Conservation (phyloP, 2,329 filamentous ascomycete genomes). For the Neospermospora avenae region DNA sequence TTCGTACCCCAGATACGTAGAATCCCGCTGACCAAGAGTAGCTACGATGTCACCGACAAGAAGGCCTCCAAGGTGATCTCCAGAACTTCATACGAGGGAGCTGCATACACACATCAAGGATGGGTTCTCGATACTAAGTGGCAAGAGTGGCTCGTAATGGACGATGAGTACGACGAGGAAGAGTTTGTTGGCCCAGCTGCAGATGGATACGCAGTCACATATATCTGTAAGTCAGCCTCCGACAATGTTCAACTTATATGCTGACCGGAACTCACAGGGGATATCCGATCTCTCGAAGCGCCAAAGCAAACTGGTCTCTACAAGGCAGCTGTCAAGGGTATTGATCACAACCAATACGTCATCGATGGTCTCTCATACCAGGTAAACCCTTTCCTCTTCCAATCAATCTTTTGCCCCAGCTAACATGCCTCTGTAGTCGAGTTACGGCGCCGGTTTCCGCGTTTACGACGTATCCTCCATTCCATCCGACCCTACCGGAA, state of each 20-base stretch:
- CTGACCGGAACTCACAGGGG: conserved; percentile 18
- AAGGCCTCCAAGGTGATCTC: conserved; percentile 41
- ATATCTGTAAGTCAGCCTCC: conserved; percentile 40
- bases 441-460: conserved; percentile 48
- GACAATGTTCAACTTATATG: not conserved
- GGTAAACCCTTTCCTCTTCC: not conserved
- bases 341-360: conserved; percentile 48
- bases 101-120: conserved; percentile 50
- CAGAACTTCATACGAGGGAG: conserved; percentile 46
- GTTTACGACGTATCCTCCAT: conserved; percentile 37
- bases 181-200: conserved; percentile 39
- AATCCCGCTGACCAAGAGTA: conserved; percentile 27
- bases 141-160: conserved; percentile 15
- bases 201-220: conserved; percentile 47
- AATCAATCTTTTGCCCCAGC: not conserved
- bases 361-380: conserved; percentile 35
- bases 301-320: conserved; percentile 44
- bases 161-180: conserved; percentile 41
- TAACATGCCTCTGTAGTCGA: conserved; percentile 20
- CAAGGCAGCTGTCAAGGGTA: conserved; percentile 37
- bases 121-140: conserved; percentile 27
- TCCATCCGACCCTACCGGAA: conserved; percentile 29
- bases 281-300: conserved; percentile 39
- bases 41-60: conserved; percentile 43
- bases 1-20: not conserved